Base-by-base conservation (phyloP, 164 flowering plant genomes). In the Protea cynaroides region DNA sequence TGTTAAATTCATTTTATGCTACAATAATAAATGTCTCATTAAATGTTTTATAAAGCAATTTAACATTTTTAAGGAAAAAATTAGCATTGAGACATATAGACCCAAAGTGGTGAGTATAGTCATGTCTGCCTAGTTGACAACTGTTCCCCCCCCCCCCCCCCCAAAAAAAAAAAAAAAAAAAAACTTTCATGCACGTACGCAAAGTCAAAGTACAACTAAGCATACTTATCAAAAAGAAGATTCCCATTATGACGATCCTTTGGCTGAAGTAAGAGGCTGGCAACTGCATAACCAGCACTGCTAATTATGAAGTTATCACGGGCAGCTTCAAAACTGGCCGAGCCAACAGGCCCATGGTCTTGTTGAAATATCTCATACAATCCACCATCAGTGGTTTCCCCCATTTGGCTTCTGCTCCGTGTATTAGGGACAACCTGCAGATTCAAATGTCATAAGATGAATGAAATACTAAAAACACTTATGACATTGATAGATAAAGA, bases 211-310 rank as follows among this genome's bases (percentile, higher is more conserved):
- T 49, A 22, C 4, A 52, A 24, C 8, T 12, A 52, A 65, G 17
- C 82, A 53, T 82, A 94, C 99, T 77, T 84, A 79, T 92, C 99
- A 76, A 92, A 88, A 56, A 95, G 88, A 70, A 95, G 97, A 77
- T 95, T 95, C 50, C 99, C 99, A 54, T 95, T 95, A 77, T 95
- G 99, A 65, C 99, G 79, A 71, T 95, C 99, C 82, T 95, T 95
- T 58, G 99, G 97, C 65, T 95, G 99, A 72, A 95, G 97, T 70
- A 95, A 66, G 65, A 92, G 92, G 69, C 99, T 92, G 14, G 99
- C 97, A 66, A 95, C 99, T 59, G 99, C 99, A 85, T 95, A 95
- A 70, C 99, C 99, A 63, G 99, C 97, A 83, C 97, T 90, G 74
- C 99, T 95, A 60, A 87, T 75, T 44, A 95, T 84, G 70, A 95